Base-by-base conservation (phyloP, 176 grass and related monocot genomes). In the Ensete ventricosum region DNA sequence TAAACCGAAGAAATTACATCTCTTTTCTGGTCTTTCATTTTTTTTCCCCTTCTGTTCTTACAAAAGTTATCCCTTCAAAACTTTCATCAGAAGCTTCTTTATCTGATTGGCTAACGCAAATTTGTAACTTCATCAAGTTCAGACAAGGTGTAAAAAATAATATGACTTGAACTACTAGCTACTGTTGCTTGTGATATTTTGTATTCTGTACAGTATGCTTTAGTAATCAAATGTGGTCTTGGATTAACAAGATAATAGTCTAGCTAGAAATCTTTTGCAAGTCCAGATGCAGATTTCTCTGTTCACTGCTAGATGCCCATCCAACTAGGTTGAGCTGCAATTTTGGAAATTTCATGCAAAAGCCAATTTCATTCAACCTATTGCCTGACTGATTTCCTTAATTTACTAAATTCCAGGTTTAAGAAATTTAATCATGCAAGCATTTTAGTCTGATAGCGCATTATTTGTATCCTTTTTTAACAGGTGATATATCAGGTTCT, bases 401-500 rank as follows among this genome's bases (percentile, higher is more conserved):
- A 65, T 26, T 11, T 65, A 14, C 63, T 26, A 64, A 64, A 65
- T 13, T 65, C 22, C 63, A 65, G 23, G 20, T 65, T 11, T 21
- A 65, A 11, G 5, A 67, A 9, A 77, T 71, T 9, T 71, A 73
- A 71, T 80, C 17, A 22, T 63, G 48, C 9, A 73, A 55, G 71
- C 34, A 16, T 73, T 11, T 64, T 64, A 9, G 59, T 88, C 62
- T 82, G 50, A 26, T 69, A 60, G 70, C 22, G 60, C 80, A 73
- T 79, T 58, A 22, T 0, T 82, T 58, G 8, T 73, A 14, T 53
- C 73, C 60, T 68, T 67, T 69, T 52, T 10, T 78, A 23, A 50
- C 79, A 96, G 89, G 87, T 79, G 80, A 86, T 68, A 54, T 79
- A 43, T 67, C 48, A 12, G 85, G 87, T 73, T 88, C 83, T 17